Conservation (phyloP, 192 early-diverging fungal genomes). For the Mycoemilia scoparia region DNA sequence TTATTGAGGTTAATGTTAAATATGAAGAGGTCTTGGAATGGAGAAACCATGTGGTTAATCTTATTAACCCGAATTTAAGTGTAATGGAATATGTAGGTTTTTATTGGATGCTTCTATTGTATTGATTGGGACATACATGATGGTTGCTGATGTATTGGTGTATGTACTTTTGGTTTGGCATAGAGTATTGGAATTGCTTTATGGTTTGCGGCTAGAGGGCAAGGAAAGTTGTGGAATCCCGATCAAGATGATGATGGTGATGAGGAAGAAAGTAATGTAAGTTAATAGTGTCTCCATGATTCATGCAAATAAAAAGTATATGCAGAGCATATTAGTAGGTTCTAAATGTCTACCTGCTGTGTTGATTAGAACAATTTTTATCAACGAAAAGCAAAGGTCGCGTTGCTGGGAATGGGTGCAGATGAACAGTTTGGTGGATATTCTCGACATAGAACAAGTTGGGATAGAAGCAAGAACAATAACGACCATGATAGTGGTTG, state of each 20-base stretch:
- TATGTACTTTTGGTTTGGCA: no score
- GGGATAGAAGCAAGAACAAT: slow-evolving; percentile 31
- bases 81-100: no score
- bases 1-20: slow-evolving; percentile 77
- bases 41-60: slow-evolving; percentile 38
- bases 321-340: no score
- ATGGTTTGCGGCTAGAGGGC: slow-evolving; percentile 86
- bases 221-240: slow-evolving; percentile 21
- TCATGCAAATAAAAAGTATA: no score
- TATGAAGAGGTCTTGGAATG: slow-evolving; percentile 43
- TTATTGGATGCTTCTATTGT: slow-evolving; percentile 6
- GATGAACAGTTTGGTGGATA: slow-evolving; percentile 93
- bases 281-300: no score
- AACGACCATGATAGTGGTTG: slow-evolving; percentile 53
- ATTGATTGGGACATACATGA: no score
- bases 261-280: no score
- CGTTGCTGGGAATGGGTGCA: slow-evolving; percentile 78
- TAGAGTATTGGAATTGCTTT: slow-evolving; percentile 92
- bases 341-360: no score
- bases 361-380: slow-evolving; percentile 27
- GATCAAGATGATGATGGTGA: background rate
- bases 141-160: no score
- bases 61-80: slow-evolving; percentile 66
- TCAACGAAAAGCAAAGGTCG: slow-evolving; percentile 48
- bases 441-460: slow-evolving; percentile 64